Conservation (phyloP, 2,329 filamentous ascomycete species). For the Didymella lethalis region DNA sequence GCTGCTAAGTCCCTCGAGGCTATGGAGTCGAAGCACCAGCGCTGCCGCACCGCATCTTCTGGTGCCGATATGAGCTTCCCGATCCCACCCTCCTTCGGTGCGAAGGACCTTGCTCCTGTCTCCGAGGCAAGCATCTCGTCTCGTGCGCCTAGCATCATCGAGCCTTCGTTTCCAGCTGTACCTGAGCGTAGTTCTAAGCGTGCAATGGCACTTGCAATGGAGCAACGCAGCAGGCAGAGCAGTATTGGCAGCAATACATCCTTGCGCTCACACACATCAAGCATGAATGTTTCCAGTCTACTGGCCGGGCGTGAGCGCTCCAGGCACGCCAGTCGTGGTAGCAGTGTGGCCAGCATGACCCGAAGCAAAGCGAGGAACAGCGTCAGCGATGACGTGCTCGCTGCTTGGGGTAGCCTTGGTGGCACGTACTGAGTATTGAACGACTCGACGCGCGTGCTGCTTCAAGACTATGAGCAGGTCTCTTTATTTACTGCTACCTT, state of each 20-base stretch:
- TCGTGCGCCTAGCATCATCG: conserved; percentile 33
- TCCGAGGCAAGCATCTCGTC: conserved; percentile 34
- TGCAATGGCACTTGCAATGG: conserved; percentile 3
- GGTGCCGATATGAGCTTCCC: conserved; percentile 41
- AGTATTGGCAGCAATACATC: conserved; percentile 31
- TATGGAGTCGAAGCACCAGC: conserved; percentile 29
- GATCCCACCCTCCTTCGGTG: conserved; percentile 22
- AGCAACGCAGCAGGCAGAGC: conserved; percentile 30
- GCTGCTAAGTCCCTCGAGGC: conserved; percentile 25
- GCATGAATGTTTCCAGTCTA: conserved; percentile 11
- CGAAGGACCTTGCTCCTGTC: conserved; percentile 31
- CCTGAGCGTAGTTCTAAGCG: conserved; percentile 8
- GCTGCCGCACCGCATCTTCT: conserved; percentile 48
- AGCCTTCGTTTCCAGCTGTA: conserved; percentile 19
- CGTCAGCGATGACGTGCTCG: conserved; percentile 57
- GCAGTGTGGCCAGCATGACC: conserved; percentile 35
- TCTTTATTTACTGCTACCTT: not conserved
- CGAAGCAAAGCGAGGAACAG: conserved; percentile 42
- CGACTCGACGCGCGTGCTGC: not conserved
- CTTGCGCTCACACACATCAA: conserved; percentile 18
- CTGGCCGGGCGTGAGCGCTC: conserved; percentile 16
- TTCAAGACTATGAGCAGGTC: not conserved
- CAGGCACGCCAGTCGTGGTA: conserved; percentile 32
- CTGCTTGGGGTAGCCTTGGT: conserved; percentile 57
- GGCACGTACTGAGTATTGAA: conserved; percentile 41